Evolutionary conservation across 345 rosid genomes (phyloP).

Genomic region (Nephelium lappaceum): DNA sequence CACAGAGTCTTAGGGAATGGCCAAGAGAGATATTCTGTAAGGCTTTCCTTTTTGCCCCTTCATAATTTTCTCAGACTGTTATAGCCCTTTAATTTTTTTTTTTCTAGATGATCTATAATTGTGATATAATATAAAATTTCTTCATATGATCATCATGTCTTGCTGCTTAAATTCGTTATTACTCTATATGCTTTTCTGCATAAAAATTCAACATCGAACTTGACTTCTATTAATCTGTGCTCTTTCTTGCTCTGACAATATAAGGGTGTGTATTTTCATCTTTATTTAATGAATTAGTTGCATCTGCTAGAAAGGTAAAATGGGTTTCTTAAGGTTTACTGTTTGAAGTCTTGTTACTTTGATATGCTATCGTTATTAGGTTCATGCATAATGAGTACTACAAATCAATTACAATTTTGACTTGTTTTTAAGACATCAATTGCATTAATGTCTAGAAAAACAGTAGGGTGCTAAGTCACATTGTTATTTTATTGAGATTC

Average conservation of each 20-base stretch:
- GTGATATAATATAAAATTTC: not conserved
- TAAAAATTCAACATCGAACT: not conserved
- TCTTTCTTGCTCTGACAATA: not conserved
- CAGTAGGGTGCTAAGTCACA: not conserved
- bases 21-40: slow-evolving; percentile 84
- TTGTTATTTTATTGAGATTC: not conserved
- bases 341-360: not conserved
- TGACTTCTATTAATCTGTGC: not conserved
- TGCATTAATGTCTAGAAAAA: not conserved
- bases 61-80: not conserved
- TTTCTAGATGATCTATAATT: slow-evolving; percentile 5
- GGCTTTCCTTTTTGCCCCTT: slow-evolving; percentile 15
- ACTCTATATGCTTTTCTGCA: not conserved
- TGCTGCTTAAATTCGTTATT: not conserved
- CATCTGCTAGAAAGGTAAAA: not conserved
- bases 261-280: not conserved
- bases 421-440: not conserved
- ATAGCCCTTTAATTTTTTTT: not conserved
- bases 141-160: not conserved
- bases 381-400: not conserved
- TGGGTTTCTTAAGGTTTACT: not conserved
- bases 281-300: not conserved
- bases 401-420: not conserved
- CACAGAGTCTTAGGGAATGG: slow-evolving; percentile 88
- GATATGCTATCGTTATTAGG: not conserved